Conservation (phyloP, 2,329 filamentous ascomycete genomes). For the Exophiala aquamarina region DNA sequence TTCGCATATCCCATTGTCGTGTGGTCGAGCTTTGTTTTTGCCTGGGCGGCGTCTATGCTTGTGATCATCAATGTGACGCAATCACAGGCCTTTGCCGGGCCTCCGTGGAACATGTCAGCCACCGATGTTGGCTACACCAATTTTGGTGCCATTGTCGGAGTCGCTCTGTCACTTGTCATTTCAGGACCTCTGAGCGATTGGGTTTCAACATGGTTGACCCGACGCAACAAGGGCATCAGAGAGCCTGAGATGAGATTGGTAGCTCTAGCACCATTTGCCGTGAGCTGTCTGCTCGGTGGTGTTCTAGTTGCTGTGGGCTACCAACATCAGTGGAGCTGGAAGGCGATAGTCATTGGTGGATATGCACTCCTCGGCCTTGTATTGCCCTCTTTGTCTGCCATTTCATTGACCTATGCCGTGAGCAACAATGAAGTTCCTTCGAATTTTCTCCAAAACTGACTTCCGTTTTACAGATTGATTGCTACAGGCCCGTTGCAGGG, state of each 20-base stretch:
- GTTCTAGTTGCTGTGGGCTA: conserved; percentile 52
- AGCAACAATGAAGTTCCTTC: too few relatives aligned
- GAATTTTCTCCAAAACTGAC: not conserved
- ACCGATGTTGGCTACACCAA: conserved; percentile 51
- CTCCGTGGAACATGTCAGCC: conserved; percentile 48
- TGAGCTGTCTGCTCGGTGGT: conserved; percentile 51
- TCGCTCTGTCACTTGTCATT: conserved; percentile 44
- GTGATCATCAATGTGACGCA: conserved; percentile 54
- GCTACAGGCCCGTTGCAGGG: conserved; percentile 47
- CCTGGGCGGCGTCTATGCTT: conserved; percentile 40
- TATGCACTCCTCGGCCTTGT: conserved; percentile 45
- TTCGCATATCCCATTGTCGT: conserved; percentile 49
- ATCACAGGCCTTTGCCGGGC: conserved; percentile 45
- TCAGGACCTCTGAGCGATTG: conserved; percentile 57
- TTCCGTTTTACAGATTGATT: conserved; percentile 31
- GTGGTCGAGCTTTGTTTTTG: conserved; percentile 37
- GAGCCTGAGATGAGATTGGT: conserved; percentile 62
- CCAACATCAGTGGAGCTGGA: conserved; percentile 50
- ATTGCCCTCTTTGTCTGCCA: conserved; percentile 44
- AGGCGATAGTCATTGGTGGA: conserved; percentile 47
- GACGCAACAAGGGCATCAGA: conserved; percentile 55
- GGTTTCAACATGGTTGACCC: conserved; percentile 51
- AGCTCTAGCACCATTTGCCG: conserved; percentile 51
- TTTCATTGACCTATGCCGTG: conserved; percentile 46
- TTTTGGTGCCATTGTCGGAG: conserved; percentile 46